Evolutionary conservation across 2,329 filamentous ascomycete species (phyloP), one percentile per base, ranked within the genome.

Genomic region (Colletotrichum scovillei): DNA sequence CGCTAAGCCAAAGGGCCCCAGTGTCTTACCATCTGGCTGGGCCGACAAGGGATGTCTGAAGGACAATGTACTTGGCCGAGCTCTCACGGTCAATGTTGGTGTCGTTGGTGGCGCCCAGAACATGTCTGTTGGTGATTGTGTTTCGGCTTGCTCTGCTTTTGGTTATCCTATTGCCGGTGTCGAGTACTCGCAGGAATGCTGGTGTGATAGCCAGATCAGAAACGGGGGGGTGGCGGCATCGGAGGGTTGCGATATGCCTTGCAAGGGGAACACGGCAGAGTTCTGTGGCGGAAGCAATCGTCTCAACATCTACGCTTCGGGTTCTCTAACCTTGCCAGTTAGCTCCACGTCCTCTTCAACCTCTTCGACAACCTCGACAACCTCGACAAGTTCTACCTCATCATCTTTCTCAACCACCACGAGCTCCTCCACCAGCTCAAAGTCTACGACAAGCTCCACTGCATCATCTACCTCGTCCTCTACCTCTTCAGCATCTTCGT

Each of bases 281-380:
- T 81, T 78, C 76, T 83, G 81, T 74, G 81, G 80, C 65, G 80
- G 76, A 3, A 74, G 77, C 60, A 77, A 78, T 72, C 77, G 81
- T 24, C 77, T 82, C 16, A 79, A 79, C 72, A 78, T 83, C 11
- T 83, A 82, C 77, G 77, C 79, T 11, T 35, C 22, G n/a, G 19
- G 22, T 1, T 16, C 26, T 22, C 1, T 66, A n/a, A 66, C 14
- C 0, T 2, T n/a, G 8, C 24, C 30, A 2, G 12, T 59, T 14
- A 19, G 22, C 9, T 42, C 16, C 4, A 24, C 53, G 8, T 64
- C 28, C 2, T 55, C 28, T 22, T 22, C 63, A 3, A 8, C 6
- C 42, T 30, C 53, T 4, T 59, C 63, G 6, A 30, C n/a, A n/a
- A 46, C 63, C 3, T 28, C 57, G 6, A 30, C n/a, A n/a, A 46